Conservation (phyloP, 2,329 filamentous ascomycete genomes). For the Elsinoe necatrix region DNA sequence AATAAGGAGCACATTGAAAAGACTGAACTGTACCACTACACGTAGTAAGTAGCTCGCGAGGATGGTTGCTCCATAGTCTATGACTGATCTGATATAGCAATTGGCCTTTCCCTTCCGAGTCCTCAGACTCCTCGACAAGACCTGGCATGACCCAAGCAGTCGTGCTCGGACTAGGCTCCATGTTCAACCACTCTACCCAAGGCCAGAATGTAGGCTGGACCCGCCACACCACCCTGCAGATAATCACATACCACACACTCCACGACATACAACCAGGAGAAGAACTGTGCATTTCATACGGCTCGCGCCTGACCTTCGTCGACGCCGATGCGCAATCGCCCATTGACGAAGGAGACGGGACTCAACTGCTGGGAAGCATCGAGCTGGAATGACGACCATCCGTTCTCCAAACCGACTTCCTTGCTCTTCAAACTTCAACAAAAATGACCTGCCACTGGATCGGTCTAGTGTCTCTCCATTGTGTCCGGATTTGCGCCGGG, state of each 20-base stretch:
- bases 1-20: conserved; percentile 43
- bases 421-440: neutral
- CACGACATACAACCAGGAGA: conserved; percentile 45
- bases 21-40: conserved; percentile 48
- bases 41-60: conserved; percentile 47
- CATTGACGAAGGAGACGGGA: conserved; percentile 29
- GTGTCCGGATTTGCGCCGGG: neutral
- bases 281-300: conserved; percentile 45
- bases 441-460: neutral
- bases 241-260: conserved; percentile 44
- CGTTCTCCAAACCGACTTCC: neutral
- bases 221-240: conserved; percentile 37
- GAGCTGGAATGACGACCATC: conserved; percentile 21
- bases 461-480: neutral
- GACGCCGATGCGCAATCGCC: conserved; percentile 32
- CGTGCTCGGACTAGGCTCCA: conserved; percentile 47
- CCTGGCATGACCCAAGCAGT: conserved; percentile 41
- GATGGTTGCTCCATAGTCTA: no score
- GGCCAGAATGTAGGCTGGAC: conserved; percentile 50
- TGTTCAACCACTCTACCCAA: conserved; percentile 49
- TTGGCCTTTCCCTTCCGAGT: conserved; percentile 31
- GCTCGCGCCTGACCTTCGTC: conserved; percentile 39
- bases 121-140: conserved; percentile 21
- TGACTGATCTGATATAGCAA: conserved; percentile 28
- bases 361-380: conserved; percentile 36